Conservation (phyloP, 73 alveolate genomes). For the Uronychia setigera region DNA sequence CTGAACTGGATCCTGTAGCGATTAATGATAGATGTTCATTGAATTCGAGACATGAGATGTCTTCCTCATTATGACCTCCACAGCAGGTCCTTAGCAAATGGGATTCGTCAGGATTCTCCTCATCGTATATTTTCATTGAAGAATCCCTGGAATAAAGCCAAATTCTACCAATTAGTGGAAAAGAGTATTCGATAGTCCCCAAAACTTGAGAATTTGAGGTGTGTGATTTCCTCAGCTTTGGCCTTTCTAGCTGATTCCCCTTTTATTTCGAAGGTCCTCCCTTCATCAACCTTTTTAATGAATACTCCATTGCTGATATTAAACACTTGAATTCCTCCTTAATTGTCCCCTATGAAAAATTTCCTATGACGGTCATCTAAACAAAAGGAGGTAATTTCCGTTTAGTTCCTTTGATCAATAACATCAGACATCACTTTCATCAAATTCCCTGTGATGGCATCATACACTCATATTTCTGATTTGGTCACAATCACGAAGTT, state of each 20-base stretch:
- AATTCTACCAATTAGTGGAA: neutral
- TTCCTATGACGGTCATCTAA: constrained; percentile 81
- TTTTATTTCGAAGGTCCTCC: constrained; percentile 6
- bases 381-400: constrained; percentile 75
- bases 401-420: constrained; percentile 68
- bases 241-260: neutral
- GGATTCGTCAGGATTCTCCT: constrained; percentile 82
- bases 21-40: constrained; percentile 79
- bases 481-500: constrained; percentile 75
- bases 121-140: constrained; percentile 75
- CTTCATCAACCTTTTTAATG: constrained; percentile 47
- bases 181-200: neutral
- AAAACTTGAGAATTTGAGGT: constrained; percentile 27
- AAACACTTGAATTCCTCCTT: constrained; percentile 51
- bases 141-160: constrained; percentile 75
- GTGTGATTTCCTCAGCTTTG: constrained; percentile 18
- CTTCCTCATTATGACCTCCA: constrained; percentile 75
- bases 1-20: constrained; percentile 95
- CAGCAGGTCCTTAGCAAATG: constrained; percentile 60
- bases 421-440: constrained; percentile 71
- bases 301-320: constrained; percentile 63
- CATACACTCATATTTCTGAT: constrained; percentile 80
- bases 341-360: constrained; percentile 77
- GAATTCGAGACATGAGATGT: constrained; percentile 74
- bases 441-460: constrained; percentile 78